A percentile compares a stretch with the other conserved stretches of the same genome.
phyloP scores from a whole-genome alignment of 257 asterid species.

The Thymus quinquecostatus region DNA sequence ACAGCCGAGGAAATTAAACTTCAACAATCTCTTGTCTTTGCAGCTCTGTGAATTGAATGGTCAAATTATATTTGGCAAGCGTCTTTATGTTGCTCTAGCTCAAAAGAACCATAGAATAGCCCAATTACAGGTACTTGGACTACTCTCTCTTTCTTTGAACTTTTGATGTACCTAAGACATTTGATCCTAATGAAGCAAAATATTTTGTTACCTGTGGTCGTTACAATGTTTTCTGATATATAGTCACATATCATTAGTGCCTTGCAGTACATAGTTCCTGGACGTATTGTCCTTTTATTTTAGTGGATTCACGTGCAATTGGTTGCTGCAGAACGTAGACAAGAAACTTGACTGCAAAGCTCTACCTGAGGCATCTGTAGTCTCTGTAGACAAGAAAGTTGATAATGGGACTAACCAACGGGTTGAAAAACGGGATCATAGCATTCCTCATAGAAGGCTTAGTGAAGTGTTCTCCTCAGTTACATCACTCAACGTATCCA shows the following conservation, averaged over 20 bases:
- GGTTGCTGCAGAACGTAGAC: constrained; percentile 59
- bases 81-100: constrained; percentile 74
- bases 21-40: background rate
- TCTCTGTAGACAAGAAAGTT: constrained; percentile 60
- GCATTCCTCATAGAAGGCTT: constrained; percentile 60
- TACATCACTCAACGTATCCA: constrained; percentile 69
- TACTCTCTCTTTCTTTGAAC: background rate
- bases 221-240: background rate
- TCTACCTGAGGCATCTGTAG: constrained; percentile 61
- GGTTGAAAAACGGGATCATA: constrained; percentile 50
- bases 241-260: background rate
- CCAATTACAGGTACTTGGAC: constrained; percentile 61
- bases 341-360: constrained; percentile 72
- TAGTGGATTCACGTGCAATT: background rate
- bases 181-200: background rate
- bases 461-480: constrained; percentile 69
- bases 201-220: background rate
- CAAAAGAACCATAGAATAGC: constrained; percentile 75
- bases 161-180: background rate
- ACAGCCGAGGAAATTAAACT: background rate
- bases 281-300: background rate
- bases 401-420: constrained; percentile 64
- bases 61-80: constrained; percentile 66
- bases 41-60: constrained; percentile 77
- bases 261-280: background rate